Conservation (phyloP, 352 stramenopile genomes). For the Plasmopara viticola region DNA sequence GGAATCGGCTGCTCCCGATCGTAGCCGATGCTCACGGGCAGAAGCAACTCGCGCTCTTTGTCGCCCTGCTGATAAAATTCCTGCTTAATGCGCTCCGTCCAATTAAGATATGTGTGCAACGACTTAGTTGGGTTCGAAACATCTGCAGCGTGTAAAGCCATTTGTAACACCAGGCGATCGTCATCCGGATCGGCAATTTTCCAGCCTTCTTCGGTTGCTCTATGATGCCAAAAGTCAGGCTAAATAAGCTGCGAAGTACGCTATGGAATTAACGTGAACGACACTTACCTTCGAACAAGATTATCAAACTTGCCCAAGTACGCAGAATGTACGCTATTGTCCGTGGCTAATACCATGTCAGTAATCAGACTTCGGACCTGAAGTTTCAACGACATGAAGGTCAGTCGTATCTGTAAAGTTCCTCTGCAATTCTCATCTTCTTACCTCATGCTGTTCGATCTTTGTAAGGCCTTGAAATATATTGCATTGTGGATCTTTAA, state of each 20-base stretch:
- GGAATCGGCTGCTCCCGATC: conserved; percentile 84
- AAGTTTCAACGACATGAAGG: not conserved
- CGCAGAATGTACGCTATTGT: conserved; percentile 81
- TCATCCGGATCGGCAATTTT: conserved; percentile 56
- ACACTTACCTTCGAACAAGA: conserved; percentile 45
- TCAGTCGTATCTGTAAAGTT: conserved; percentile 1
- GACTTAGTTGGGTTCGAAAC: conserved; percentile 91
- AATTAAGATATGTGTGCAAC: conserved; percentile 68
- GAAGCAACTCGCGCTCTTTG: conserved; percentile 81
- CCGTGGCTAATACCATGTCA: conserved; percentile 84
- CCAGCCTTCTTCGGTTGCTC: conserved; percentile 41
- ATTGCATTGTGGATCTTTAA: conserved; percentile 64
- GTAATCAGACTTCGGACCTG: conserved; percentile 71
- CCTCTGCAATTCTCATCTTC: not conserved
- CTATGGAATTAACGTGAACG: not conserved
- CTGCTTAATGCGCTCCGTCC: conserved; percentile 84
- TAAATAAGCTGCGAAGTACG: conserved; percentile 2
- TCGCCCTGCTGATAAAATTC: conserved; percentile 96
- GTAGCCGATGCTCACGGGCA: conserved; percentile 87
- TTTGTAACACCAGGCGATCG: conserved; percentile 65
- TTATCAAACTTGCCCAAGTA: conserved; percentile 73
- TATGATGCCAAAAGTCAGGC: conserved; percentile 2
- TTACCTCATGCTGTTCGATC: conserved; percentile 68
- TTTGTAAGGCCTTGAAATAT: conserved; percentile 68
- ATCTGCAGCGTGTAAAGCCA: conserved; percentile 86